Evolutionary conservation across 2,329 filamentous ascomycete genomes (phyloP).

Genomic region (Chaetomiaceae sp.): DNA sequence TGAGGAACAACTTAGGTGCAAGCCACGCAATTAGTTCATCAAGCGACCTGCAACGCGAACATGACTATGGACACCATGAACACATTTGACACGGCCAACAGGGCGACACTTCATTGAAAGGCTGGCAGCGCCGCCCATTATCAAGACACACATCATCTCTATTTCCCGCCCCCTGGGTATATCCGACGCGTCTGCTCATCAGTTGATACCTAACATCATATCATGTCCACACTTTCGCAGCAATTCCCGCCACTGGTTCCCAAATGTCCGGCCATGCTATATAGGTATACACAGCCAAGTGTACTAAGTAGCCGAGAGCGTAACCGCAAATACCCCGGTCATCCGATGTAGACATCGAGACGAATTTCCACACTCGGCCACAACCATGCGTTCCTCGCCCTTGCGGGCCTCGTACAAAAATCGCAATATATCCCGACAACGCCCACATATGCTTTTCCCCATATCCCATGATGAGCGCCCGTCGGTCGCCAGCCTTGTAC

Average conservation of each 20-base stretch:
- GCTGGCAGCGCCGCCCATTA: too few species aligned
- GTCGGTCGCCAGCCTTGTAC: background rate
- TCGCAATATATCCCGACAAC: background rate
- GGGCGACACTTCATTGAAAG: too few species aligned
- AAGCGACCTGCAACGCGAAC: too few species aligned
- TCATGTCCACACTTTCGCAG: background rate
- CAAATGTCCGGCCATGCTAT: background rate
- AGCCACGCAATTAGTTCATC: too few species aligned
- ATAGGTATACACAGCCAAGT: too few species aligned
- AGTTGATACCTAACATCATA: background rate
- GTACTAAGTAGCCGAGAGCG: too few species aligned
- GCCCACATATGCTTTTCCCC: background rate
- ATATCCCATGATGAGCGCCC: background rate
- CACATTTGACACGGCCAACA: too few species aligned
- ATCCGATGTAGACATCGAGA: too few species aligned
- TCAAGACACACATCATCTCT: background rate
- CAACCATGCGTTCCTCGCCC: background rate
- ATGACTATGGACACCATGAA: too few species aligned
- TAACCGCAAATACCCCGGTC: too few species aligned
- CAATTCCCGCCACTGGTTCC: background rate
- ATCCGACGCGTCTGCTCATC: constrained; percentile 1
- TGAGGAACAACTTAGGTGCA: too few species aligned
- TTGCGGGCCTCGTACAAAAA: background rate
- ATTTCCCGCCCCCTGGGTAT: constrained; percentile 4
- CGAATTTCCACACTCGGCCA: background rate